A percentile compares a stretch with the other conserved stretches of the same genome.
Evolutionary conservation across 2,329 filamentous ascomycete species (phyloP).

Genomic region (Penicillium sp.): DNA sequence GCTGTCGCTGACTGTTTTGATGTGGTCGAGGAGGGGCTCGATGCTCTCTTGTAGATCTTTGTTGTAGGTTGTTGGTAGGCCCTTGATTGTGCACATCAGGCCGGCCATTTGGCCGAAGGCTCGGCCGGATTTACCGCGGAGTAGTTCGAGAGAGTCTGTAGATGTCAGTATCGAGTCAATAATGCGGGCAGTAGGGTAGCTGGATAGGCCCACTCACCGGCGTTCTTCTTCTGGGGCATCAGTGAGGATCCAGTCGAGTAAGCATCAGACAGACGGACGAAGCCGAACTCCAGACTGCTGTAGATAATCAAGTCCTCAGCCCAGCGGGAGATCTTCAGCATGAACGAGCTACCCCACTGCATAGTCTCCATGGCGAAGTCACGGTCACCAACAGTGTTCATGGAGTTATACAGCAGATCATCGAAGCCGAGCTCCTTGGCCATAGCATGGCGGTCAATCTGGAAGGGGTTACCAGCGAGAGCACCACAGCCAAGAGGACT

Average conservation of each 20-base stretch:
- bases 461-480: conserved; percentile 80
- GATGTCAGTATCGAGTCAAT: too few relatives aligned
- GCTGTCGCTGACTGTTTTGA: conserved; percentile 80
- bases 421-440: conserved; percentile 81
- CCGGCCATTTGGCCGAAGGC: conserved; percentile 82
- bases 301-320: conserved; percentile 87
- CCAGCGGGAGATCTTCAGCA: conserved; percentile 79
- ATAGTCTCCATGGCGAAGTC: conserved; percentile 84
- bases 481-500: conserved; percentile 75
- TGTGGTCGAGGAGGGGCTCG: conserved; percentile 81
- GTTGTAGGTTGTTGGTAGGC: conserved; percentile 82
- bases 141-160: conserved; percentile 69
- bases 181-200: too few relatives aligned
- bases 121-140: conserved; percentile 76
- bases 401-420: conserved; percentile 73
- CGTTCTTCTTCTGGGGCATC: conserved; percentile 86
- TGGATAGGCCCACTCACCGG: conserved; percentile 28
- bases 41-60: conserved; percentile 90
- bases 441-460: conserved; percentile 78
- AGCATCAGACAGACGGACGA: conserved; percentile 75
- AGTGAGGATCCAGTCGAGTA: conserved; percentile 77
- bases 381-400: conserved; percentile 74
- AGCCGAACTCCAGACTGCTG: conserved; percentile 75
- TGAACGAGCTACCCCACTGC: conserved; percentile 78
- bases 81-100: conserved; percentile 75